phyloP scores from a whole-genome alignment of 1,139 yeast genomes.

The Saccharomyces hybrid region DNA sequence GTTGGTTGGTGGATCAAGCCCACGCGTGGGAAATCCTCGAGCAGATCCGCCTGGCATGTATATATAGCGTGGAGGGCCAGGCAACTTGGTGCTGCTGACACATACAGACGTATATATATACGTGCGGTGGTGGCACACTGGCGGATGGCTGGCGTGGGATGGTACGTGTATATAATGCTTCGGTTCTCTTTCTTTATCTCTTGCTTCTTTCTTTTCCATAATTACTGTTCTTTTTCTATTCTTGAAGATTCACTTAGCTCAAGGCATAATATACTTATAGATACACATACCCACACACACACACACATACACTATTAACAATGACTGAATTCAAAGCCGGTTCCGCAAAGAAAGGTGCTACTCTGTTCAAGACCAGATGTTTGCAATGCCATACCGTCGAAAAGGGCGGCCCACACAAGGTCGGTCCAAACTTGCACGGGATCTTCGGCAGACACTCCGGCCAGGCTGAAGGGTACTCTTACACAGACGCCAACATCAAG shows the following conservation, averaged over 20 bases:
- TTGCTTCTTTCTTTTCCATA: too few species aligned
- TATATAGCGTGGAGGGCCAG: neutral
- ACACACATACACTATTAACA: slow-evolving; percentile 1
- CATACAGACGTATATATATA: neutral
- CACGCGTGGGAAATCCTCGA: slow-evolving; percentile 1
- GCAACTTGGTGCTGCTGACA: neutral
- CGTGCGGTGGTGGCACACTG: neutral
- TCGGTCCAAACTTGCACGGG: slow-evolving; percentile 98
- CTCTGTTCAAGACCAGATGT: slow-evolving; percentile 97
- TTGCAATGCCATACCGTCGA: slow-evolving; percentile 98
- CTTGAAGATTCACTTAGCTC: too few species aligned
- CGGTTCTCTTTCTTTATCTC: too few species aligned
- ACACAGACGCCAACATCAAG: slow-evolving; percentile 97
- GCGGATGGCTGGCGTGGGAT: slow-evolving; percentile 1
- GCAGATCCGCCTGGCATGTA: neutral
- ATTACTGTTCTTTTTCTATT: too few species aligned
- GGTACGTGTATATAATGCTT: too few species aligned
- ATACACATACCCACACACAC: too few species aligned
- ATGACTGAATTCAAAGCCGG: slow-evolving; percentile 38
- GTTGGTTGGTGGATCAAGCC: slow-evolving; percentile 1
- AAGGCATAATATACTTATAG: too few species aligned
- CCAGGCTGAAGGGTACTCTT: slow-evolving; percentile 84
- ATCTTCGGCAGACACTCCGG: slow-evolving; percentile 89
- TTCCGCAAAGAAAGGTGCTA: slow-evolving; percentile 95
- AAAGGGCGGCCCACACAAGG: slow-evolving; percentile 95